These are phyloP conservation scores for Taphrina confusa DNA, from an alignment of 1,139 yeast genomes.

Conservation along the genomic window DNA sequence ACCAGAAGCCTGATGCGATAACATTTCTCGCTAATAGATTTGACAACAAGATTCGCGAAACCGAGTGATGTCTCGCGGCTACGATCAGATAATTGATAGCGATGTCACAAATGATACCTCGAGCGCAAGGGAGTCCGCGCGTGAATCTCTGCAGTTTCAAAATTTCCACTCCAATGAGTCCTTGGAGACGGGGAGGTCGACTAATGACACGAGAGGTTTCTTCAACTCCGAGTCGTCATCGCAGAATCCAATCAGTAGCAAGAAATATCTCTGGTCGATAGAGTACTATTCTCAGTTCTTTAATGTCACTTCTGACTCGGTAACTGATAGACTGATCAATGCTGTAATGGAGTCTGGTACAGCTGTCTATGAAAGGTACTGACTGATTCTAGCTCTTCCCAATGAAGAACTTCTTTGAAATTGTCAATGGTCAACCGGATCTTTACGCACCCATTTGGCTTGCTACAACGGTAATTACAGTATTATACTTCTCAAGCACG, in stretches of 20 bases:
- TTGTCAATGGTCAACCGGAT: constrained; percentile 54
- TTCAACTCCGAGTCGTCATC: not conserved
- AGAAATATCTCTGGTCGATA: constrained; percentile 39
- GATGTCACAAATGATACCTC: constrained; percentile 10
- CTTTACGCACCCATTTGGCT: constrained; percentile 85
- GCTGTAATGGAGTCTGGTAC: not conserved
- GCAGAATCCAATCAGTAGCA: constrained; percentile 36
- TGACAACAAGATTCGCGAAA: no score
- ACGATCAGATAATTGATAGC: constrained; percentile 22
- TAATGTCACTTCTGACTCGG: constrained; percentile 39
- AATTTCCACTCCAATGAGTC: constrained; percentile 30
- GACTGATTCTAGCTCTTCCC: constrained; percentile 44
- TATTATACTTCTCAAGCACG: constrained; percentile 73
- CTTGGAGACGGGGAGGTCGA: constrained; percentile 18
- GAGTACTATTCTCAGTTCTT: constrained; percentile 41
- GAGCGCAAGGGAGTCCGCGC: not conserved
- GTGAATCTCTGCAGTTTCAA: constrained; percentile 26
- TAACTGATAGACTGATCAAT: constrained; percentile 10
- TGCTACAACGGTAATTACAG: constrained; percentile 71
- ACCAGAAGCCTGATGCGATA: no score
- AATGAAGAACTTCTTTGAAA: constrained; percentile 49
- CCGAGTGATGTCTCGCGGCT: constrained; percentile 31
- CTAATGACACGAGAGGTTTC: constrained; percentile 4
- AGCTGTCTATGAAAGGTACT: not conserved
- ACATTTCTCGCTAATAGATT: no score